These are phyloP conservation scores for Hypholoma sublateritium DNA, from an alignment of 768 basidiomycete species.

Conservation along the genomic window DNA sequence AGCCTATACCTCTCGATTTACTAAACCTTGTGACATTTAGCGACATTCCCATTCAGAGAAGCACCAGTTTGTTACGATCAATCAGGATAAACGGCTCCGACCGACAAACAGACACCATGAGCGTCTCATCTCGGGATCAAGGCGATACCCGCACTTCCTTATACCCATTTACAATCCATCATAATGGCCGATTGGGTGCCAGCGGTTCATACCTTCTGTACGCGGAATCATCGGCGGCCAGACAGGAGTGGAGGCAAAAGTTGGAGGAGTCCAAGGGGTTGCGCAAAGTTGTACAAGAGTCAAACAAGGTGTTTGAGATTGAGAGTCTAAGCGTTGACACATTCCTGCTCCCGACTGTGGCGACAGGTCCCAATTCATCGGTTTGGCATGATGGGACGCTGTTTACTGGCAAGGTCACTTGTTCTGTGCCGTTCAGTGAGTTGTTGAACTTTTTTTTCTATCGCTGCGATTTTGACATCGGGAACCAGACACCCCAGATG, in stretches of 20 bases:
- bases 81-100: slow-evolving; percentile 45
- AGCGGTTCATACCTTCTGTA: slow-evolving; percentile 77
- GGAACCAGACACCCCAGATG: slow-evolving; percentile 79
- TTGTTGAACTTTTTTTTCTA: slow-evolving; percentile 16
- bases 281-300: slow-evolving; percentile 85
- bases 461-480: background rate
- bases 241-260: slow-evolving; percentile 87
- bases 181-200: slow-evolving; percentile 77
- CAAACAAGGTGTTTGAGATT: slow-evolving; percentile 93
- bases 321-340: slow-evolving; percentile 87
- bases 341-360: slow-evolving; percentile 71
- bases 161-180: slow-evolving; percentile 85
- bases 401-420: slow-evolving; percentile 85
- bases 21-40: slow-evolving; percentile 80
- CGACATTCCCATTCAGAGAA: slow-evolving; percentile 71
- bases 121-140: slow-evolving; percentile 24
- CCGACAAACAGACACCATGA: slow-evolving; percentile 17
- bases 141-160: slow-evolving; percentile 66
- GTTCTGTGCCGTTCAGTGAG: slow-evolving; percentile 89
- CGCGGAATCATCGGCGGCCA: slow-evolving; percentile 69
- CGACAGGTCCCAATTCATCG: slow-evolving; percentile 42
- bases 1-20: slow-evolving; percentile 93
- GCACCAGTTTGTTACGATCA: slow-evolving; percentile 61
- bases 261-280: slow-evolving; percentile 88
- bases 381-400: slow-evolving; percentile 71